Percentiles rank a stretch among this genome's conserved stretches.
Conservation (phyloP, 305 asterid genomes). For the Solanum chacoense region DNA sequence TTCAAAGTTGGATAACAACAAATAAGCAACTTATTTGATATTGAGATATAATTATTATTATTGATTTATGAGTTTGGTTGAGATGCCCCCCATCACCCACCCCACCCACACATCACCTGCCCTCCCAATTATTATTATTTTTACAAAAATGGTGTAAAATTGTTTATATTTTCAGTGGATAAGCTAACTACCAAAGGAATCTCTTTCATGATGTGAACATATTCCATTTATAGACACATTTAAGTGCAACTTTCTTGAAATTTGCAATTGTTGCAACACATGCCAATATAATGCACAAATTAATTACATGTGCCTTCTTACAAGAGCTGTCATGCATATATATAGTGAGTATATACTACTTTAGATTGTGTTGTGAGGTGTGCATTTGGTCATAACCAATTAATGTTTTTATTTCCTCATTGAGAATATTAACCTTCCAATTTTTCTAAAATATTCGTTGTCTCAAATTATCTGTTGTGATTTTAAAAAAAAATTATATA, state of each 20-base stretch:
- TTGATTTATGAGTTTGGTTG: too few relatives aligned
- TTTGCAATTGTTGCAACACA: not conserved
- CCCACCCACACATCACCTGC: too few relatives aligned
- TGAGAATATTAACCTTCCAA: not conserved
- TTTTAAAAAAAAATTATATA: too few relatives aligned
- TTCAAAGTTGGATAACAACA: too few relatives aligned
- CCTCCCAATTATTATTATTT: too few relatives aligned
- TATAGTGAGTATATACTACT: not conserved
- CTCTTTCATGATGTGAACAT: not conserved
- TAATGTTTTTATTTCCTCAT: not conserved
- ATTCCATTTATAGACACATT: not conserved
- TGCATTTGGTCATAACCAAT: not conserved
- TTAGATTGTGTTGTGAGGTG: not conserved
- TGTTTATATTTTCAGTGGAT: not conserved
- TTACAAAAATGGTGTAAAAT: not conserved
- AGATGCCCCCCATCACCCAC: too few relatives aligned
- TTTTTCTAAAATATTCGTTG: accelerated
- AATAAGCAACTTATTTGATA: too few relatives aligned
- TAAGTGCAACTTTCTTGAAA: not conserved
- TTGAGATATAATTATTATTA: too few relatives aligned
- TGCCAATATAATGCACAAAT: not conserved
- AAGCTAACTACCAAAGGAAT: not conserved
- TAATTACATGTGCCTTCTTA: not conserved
- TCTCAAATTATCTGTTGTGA: not conserved
- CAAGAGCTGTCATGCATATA: not conserved